Evolutionary conservation across 192 early-diverging fungal genomes (phyloP).

Genomic region (Lobosporangium transversale): DNA sequence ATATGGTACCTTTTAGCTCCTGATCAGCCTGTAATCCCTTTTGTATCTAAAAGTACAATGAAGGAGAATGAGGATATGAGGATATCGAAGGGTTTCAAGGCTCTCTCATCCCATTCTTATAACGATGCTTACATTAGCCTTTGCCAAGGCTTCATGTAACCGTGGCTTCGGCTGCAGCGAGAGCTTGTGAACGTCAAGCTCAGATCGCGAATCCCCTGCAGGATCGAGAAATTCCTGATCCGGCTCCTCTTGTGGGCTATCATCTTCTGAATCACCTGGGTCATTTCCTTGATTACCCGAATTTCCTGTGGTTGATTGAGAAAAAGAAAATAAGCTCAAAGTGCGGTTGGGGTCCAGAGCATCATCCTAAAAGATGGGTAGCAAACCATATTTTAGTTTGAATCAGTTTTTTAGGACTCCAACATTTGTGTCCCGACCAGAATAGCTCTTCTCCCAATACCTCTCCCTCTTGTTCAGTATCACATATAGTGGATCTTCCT

Average conservation of each 20-base stretch:
- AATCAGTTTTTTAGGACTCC: no score
- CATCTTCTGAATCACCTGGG: constrained; percentile 10
- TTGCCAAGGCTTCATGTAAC: constrained; percentile 34
- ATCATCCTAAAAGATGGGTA: constrained; percentile 26
- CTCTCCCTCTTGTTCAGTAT: not conserved
- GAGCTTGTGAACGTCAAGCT: no score
- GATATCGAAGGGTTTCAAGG: no score
- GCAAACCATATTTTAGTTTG: no score
- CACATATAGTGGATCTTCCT: not conserved
- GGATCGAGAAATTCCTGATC: constrained; percentile 3
- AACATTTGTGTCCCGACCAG: no score
- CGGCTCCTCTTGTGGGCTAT: constrained; percentile 1
- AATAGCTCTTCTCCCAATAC: not conserved
- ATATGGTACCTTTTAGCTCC: not conserved
- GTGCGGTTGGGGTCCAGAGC: constrained; percentile 38
- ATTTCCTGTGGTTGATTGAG: not conserved
- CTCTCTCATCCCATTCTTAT: no score
- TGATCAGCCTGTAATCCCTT: not conserved
- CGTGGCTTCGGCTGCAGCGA: no score
- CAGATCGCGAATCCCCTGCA: no score
- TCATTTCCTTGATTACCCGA: not conserved
- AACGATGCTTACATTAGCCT: no score
- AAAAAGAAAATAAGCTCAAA: constrained; percentile 36
- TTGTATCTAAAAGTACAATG: not conserved
- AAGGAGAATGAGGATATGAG: no score